Percentiles rank a stretch among this genome's conserved stretches.
Evolutionary conservation across 768 basidiomycete species (phyloP).

Genomic region (Lactifluus hygrophoroides): DNA sequence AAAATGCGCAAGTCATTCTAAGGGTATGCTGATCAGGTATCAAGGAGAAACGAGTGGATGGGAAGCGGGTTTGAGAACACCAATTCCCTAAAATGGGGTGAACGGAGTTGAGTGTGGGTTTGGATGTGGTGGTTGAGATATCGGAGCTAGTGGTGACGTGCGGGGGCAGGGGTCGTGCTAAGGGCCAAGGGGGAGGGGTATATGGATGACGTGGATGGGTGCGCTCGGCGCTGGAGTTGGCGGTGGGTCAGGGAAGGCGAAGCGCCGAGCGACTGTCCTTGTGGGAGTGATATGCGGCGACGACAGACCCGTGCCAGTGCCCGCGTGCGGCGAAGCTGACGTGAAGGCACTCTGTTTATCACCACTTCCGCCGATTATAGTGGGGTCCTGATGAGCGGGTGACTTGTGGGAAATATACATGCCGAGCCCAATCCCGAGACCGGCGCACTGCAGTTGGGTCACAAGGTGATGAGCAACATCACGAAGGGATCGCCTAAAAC

Average conservation of each 20-base stretch:
- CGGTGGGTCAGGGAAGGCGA: conserved; percentile 20
- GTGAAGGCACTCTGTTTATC: conserved; percentile 32
- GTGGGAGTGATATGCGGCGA: conserved; percentile 51
- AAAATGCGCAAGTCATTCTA: not conserved
- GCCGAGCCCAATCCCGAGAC: conserved; percentile 50
- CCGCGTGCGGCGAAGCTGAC: conserved; percentile 19
- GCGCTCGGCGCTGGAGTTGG: conserved; percentile 10
- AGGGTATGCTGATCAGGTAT: conserved; percentile 4
- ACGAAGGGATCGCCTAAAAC: not conserved
- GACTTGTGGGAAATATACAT: conserved; percentile 48
- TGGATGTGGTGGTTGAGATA: conserved; percentile 15
- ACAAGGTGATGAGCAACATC: not conserved
- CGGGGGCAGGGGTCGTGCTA: not conserved
- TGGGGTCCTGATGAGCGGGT: conserved; percentile 44
- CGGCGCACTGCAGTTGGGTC: conserved; percentile 33
- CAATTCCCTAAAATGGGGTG: conserved; percentile 17
- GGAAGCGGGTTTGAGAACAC: conserved; percentile 23
- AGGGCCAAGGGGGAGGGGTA: not conserved
- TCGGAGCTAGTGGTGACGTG: not conserved
- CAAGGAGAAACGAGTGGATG: conserved; percentile 27
- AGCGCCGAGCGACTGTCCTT: conserved; percentile 43
- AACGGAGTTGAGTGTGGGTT: too few species aligned
- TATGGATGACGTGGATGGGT: conserved; percentile 13
- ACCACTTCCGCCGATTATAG: conserved; percentile 55
- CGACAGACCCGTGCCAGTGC: conserved; percentile 9